Conservation (phyloP, 176 grass and related monocot species). For the Eragrostis curvula region DNA sequence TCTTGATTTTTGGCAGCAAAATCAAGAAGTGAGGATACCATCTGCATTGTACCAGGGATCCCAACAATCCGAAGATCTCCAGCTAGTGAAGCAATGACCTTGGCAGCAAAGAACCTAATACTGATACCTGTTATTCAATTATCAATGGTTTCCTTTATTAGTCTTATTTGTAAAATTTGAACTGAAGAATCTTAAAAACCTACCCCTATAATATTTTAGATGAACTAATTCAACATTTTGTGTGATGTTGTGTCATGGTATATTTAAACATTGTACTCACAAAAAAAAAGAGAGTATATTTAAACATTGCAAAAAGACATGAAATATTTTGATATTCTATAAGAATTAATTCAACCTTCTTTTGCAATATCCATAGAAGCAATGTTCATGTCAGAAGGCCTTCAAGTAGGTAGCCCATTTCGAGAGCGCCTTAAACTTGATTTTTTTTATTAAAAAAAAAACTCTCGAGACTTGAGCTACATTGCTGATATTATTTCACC, state of each 20-base stretch:
- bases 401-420: background rate
- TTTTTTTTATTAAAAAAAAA: background rate
- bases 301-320: no score
- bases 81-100: background rate
- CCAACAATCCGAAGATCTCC: background rate
- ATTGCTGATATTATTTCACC: background rate
- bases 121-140: background rate
- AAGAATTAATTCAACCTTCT: no score
- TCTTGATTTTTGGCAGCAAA: background rate
- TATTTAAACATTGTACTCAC: no score
- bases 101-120: background rate
- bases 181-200: background rate
- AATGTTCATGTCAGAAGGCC: background rate
- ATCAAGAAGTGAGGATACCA: constrained; percentile 9
- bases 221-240: no score
- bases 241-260: no score
- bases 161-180: background rate
- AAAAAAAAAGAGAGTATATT: no score
- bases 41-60: background rate
- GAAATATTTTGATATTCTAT: no score
- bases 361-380: background rate
- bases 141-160: background rate
- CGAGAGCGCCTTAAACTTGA: background rate
- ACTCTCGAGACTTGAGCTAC: background rate
- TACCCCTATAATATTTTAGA: no score